Base-by-base conservation (phyloP, 1,284 basidiomycete genomes). In the Phellopilus nigrolimitatus region DNA sequence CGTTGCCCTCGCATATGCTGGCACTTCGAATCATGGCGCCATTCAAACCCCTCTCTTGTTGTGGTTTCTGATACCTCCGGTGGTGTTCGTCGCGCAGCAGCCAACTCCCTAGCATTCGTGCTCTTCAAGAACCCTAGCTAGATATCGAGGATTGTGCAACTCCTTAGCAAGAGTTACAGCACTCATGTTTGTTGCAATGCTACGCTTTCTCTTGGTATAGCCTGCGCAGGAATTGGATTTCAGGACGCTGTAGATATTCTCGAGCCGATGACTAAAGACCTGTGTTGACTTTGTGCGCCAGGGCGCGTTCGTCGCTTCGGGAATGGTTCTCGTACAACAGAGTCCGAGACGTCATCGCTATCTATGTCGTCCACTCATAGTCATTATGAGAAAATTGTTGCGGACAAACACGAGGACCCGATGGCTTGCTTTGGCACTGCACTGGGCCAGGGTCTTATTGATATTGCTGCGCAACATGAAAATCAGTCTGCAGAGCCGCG, bases 171-270 rank as follows among this genome's bases (percentile, higher is more conserved):
- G 73, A 95, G 92, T 64, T 98, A 97, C 70, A 98, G 97, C 65
- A 94, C 95, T n/a, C 93, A 97, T 64, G 94, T 98, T 24, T 81
- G 95, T 43, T 97, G 94, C 61, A 95, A 95, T 61, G 94, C 94
- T 27, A 95, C 95, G 2, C 78, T 98, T 37, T 95, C 94, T 24
- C 75, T 97, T 12, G 94, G 94, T 61, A 93, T 98, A 59, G 91
- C 94, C n/a, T 98, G 94, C 62, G 94, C 95, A 21, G 95, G 94
- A n/a, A 97, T 94, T 19, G 95, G 94, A 53, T 79, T 95, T 47
- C 87, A 89, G 82, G n/a, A n/a, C n/a, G n/a, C n/a, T n/a, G n/a
- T n/a, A n/a, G n/a, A n/a, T n/a, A n/a, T n/a, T n/a, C n/a, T n/a
- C n/a, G n/a, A n/a, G n/a, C n/a, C n/a, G n/a, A n/a, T n/a, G n/a